Evolutionary conservation across 2,329 filamentous ascomycete genomes (phyloP).

Genomic region (Penicillium glabrum): DNA sequence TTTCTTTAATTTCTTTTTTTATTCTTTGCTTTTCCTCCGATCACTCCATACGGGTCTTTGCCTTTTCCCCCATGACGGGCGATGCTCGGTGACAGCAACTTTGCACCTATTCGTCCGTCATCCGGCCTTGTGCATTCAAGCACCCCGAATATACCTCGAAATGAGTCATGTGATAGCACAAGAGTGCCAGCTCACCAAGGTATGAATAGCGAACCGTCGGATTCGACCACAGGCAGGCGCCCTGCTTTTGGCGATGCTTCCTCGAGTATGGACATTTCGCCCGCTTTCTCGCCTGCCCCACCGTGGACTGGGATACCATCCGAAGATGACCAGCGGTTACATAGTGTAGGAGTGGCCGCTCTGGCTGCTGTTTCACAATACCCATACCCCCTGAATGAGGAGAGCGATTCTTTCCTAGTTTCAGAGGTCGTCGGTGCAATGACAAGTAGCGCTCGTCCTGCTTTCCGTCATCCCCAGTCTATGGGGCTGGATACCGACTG

Average conservation of each 20-base stretch:
- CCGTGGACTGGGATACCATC: constrained; percentile 10
- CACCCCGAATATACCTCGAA: constrained; percentile 5
- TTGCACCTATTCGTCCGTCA: constrained; percentile 4
- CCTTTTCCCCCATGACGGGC: constrained; percentile 12
- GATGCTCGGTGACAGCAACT: constrained; percentile 17
- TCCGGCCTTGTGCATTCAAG: neutral
- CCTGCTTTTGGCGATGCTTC: neutral
- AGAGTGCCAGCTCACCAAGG: constrained; percentile 9
- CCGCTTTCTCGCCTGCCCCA: neutral
- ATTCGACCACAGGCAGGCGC: neutral
- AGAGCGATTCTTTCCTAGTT: constrained; percentile 19
- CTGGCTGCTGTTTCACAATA: constrained; percentile 31
- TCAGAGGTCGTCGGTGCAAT: constrained; percentile 32
- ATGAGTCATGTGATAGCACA: constrained; percentile 23
- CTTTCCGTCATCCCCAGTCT: neutral
- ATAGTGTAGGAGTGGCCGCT: constrained; percentile 28
- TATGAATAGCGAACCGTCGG: constrained; percentile 17
- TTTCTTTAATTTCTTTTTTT: neutral
- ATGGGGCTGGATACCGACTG: neutral
- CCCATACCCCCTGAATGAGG: constrained; percentile 21
- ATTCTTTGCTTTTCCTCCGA: neutral
- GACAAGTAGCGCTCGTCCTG: constrained; percentile 6
- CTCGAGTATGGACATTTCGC: constrained; percentile 2
- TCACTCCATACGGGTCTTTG: neutral
- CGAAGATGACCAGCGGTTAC: constrained; percentile 19